Evolutionary conservation across 1,284 basidiomycete genomes (phyloP).

Genomic region (Microbotryum saponariae): DNA sequence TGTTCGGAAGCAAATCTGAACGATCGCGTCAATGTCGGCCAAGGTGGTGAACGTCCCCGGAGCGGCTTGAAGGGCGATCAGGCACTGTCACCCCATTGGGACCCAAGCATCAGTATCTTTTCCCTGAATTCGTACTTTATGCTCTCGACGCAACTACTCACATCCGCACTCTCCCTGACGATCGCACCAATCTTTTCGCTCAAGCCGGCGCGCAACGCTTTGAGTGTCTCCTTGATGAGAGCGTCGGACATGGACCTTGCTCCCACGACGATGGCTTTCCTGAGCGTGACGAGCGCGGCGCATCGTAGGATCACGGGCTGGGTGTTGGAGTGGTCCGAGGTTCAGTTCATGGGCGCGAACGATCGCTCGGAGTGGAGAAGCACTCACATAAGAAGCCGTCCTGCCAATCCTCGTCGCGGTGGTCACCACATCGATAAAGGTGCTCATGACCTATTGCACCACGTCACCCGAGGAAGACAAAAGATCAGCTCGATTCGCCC

Average conservation of each 20-base stretch:
- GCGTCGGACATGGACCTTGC: slow-evolving; percentile 76
- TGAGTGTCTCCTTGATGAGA: slow-evolving; percentile 71
- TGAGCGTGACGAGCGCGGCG: slow-evolving; percentile 68
- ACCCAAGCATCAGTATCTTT: not conserved
- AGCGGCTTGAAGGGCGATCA: slow-evolving; percentile 38
- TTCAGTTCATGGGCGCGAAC: not conserved
- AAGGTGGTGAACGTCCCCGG: slow-evolving; percentile 43
- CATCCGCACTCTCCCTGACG: slow-evolving; percentile 74
- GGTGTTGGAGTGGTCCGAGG: not conserved
- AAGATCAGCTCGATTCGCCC: slow-evolving; percentile 4
- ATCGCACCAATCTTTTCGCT: slow-evolving; percentile 78
- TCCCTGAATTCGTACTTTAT: slow-evolving; percentile 26
- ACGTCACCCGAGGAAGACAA: not conserved
- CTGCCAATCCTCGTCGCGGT: slow-evolving; percentile 57
- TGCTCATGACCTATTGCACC: slow-evolving; percentile 72
- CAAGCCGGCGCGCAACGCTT: slow-evolving; percentile 67
- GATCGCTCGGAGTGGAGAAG: not conserved
- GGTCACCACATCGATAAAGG: slow-evolving; percentile 72
- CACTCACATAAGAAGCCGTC: slow-evolving; percentile 61
- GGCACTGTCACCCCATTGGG: slow-evolving; percentile 31
- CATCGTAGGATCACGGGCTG: slow-evolving; percentile 73
- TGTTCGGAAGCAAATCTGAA: slow-evolving; percentile 62
- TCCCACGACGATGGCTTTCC: slow-evolving; percentile 66
- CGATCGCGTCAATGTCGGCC: slow-evolving; percentile 65
- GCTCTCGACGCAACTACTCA: slow-evolving; percentile 38